phyloP scores from a whole-genome alignment of 768 basidiomycete genomes.

The Boletus subcaerulescens region DNA sequence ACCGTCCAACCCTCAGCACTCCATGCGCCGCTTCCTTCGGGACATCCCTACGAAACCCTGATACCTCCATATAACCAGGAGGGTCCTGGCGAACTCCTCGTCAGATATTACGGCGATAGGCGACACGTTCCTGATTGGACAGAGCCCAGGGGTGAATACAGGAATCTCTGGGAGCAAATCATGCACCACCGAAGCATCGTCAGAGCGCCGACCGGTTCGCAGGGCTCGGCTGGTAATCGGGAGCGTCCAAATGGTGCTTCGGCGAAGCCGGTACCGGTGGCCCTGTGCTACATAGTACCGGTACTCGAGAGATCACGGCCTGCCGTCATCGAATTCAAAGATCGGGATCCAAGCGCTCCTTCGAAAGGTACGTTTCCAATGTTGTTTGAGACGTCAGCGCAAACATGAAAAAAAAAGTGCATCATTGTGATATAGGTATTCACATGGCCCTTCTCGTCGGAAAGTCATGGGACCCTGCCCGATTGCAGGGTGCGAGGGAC shows the following conservation, averaged over 20 bases:
- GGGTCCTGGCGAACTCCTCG: slow-evolving; percentile 9
- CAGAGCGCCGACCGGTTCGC: neutral
- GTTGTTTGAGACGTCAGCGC: neutral
- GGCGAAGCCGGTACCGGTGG: neutral
- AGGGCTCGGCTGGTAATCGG: neutral
- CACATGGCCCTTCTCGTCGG: neutral
- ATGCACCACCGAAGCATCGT: neutral
- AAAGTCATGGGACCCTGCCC: rapidly evolving
- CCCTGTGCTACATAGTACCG: neutral
- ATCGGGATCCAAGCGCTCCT: neutral
- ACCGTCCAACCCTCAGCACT: slow-evolving; percentile 6
- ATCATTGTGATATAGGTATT: neutral
- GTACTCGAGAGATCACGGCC: too few species aligned
- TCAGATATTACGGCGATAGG: neutral
- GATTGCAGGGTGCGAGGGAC: neutral
- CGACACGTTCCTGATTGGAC: neutral
- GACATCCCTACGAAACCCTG: neutral
- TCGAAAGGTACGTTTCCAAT: slow-evolving; percentile 3
- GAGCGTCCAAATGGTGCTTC: neutral
- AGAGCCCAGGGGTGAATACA: neutral
- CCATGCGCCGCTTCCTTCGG: neutral
- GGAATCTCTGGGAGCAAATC: neutral
- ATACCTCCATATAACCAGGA: neutral
- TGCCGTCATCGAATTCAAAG: slow-evolving; percentile 2
- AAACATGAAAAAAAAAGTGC: neutral